Evolutionary conservation across 768 basidiomycete genomes (phyloP).

Genomic region (Hypholoma fasciculare): DNA sequence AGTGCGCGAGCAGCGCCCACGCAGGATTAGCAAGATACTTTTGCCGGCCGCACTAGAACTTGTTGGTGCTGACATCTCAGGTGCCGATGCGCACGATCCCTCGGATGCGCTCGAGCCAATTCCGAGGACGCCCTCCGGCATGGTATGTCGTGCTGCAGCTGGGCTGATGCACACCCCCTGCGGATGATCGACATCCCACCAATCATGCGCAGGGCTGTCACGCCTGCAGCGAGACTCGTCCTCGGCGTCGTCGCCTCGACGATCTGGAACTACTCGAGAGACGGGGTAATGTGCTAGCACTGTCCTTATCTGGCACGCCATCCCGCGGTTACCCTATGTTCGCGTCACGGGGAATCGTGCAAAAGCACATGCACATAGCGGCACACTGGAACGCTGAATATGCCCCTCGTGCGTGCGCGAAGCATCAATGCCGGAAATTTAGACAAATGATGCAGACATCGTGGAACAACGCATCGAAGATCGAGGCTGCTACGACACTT

Average conservation of each 20-base stretch:
- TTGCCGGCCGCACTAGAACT: not conserved
- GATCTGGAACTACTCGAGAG: not conserved
- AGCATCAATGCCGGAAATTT: too few species aligned
- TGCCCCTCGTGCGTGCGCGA: not conserved
- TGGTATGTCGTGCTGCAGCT: slow-evolving; percentile 8
- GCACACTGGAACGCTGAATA: not conserved
- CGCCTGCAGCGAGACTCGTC: not conserved
- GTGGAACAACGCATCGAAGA: too few species aligned
- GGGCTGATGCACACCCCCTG: slow-evolving; percentile 2
- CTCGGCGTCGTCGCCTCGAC: not conserved
- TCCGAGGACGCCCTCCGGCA: slow-evolving; percentile 10
- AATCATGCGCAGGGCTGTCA: not conserved
- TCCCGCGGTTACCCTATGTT: too few species aligned
- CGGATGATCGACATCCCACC: not conserved
- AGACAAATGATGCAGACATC: not conserved
- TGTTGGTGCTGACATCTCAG: not conserved
- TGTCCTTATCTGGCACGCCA: too few species aligned
- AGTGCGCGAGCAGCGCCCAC: not conserved
- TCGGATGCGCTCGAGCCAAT: slow-evolving; percentile 1
- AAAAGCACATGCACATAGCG: too few species aligned
- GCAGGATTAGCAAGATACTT: not conserved
- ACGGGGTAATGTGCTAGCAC: too few species aligned
- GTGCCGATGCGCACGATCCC: slow-evolving; percentile 6
- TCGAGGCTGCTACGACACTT: too few species aligned
- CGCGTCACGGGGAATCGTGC: too few species aligned